These are phyloP conservation scores for Starmera dryadoides DNA, from an alignment of 805 yeast species.

Conservation along the genomic window DNA sequence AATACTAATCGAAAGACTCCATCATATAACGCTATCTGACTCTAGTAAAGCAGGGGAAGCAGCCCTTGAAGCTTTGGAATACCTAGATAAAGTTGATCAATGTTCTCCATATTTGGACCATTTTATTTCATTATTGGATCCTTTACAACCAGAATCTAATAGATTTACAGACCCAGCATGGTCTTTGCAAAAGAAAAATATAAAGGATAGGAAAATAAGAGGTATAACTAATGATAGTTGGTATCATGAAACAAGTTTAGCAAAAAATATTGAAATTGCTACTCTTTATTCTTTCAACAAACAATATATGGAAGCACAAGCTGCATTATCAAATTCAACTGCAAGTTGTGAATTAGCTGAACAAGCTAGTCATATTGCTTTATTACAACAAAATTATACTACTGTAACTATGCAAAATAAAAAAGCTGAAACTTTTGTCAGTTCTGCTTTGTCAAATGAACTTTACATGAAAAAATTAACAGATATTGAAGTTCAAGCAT, in stretches of 20 bases:
- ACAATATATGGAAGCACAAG: constrained; percentile 15
- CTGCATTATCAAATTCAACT: constrained; percentile 10
- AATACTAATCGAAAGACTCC: constrained; percentile 13
- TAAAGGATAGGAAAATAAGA: constrained; percentile 4
- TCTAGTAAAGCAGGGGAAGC: constrained; percentile 5
- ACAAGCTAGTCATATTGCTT: constrained; percentile 13
- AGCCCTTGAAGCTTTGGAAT: constrained; percentile 12
- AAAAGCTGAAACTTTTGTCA: constrained; percentile 14
- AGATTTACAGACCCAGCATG: no score
- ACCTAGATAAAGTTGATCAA: constrained; percentile 8
- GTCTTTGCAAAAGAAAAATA: constrained; percentile 1
- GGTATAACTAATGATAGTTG: constrained; percentile 12
- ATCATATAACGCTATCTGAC: constrained; percentile 5
- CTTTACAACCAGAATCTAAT: neutral
- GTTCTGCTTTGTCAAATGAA: constrained; percentile 16
- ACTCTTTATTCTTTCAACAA: constrained; percentile 9
- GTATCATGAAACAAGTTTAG: constrained; percentile 16
- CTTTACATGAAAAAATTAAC: constrained; percentile 17
- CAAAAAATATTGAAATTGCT: constrained; percentile 11
- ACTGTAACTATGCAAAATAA: constrained; percentile 16
- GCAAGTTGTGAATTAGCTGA: constrained; percentile 16
- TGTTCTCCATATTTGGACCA: constrained; percentile 13
- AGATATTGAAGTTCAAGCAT: constrained; percentile 14
- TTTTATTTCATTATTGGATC: constrained; percentile 4
- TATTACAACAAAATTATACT: constrained; percentile 12